Evolutionary conservation across 2,329 filamentous ascomycete genomes (phyloP), one percentile per base, ranked within the genome.

Genomic region (Fusarium continuum): DNA sequence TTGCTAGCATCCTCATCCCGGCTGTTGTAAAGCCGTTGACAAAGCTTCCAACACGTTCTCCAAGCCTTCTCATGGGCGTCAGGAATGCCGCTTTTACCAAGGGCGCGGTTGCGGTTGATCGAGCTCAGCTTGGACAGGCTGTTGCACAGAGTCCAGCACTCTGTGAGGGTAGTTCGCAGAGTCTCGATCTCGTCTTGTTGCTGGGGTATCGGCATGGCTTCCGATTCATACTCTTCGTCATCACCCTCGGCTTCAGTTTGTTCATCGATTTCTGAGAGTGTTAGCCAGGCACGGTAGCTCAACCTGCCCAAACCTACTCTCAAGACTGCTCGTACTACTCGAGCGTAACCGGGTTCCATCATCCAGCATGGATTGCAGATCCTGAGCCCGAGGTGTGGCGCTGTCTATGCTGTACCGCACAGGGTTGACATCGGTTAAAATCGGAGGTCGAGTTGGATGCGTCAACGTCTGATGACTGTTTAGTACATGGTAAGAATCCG

Each of bases 141-240:
- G 72, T 97, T 97, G 79, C 93, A 97, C 13, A 97, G 80, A 1
- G 90, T 96, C 93, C 93, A 97, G 76, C 93, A 97, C 78, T 97
- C 92, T 61, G 90, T 87, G 14, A 97, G 81, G 3, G 93, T 92
- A 25, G 86, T 87, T 61, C 86, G 87, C n/a, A 97, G 79, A 8
- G 90, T 89, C 22, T 78, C 80, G 20, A 91, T 80, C 69, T 92
- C 89, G 45, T 82, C 80, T 51, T 86, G 80, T n/a, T 84, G 81
- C 52, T 74, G 77, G 34, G 74, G 75, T 29, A 75, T 72, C 14
- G 73, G 76, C 26, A 77, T 77, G 8, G 76, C 76, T 44, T 78
- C 76, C 35, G 83, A 83, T 6, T 79, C 77, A 16, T 79, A 76
- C 26, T 83, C 80, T 44, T 85, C 85, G 39, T 85, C 79, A 53